Evolutionary conservation across 306 rosid genomes (phyloP), one percentile per base, ranked within the genome.

Genomic region (Castanopsis chinensis): DNA sequence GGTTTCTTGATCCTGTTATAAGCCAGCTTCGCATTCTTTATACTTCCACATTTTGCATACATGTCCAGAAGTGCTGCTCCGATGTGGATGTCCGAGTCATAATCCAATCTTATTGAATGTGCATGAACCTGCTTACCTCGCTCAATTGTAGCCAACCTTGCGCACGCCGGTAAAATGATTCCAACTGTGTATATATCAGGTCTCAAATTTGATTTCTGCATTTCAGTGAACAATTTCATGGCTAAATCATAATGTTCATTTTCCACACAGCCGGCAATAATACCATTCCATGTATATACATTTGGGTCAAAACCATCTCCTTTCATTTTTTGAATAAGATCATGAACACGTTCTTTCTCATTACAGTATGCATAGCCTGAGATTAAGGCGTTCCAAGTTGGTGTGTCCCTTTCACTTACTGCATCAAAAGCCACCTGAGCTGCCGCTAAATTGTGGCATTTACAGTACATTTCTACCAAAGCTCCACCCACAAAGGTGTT

Each of bases 121-220:
- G 88, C 93, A 73, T 90, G 93, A 56, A 82, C 84, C 81, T 87
- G 90, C 83, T 87, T 90, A 65, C 93, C 93, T 32, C 85, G 77
- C 68, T 86, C 82, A 28, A 84, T 80, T 51, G 91, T 82, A 43
- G 86, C 88, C 79, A 87, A 69, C 76, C 73, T 82, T 32, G 93
- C 82, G 73, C 93, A 90, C 19, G 90, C 91, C 14, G 81, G 56
- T 69, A 90, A 59, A 64, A 85, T 78, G 41, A 86, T 87, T 84
- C 93, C 93, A 19, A 84, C 59, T 23, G 91, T 84, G 83, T 83
- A 87, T 75, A 84, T 84, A 77, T 90, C 90, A 53, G 91, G 91
- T 67, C 81, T 85, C 68, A 82, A 71, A 79, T 79, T 27, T 68
- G 77, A 80, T 56, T 49, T 60, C 65, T 85, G 91, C 85, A 88